Evolutionary conservation across 495 filamentous ascomycete genomes (phyloP).

Genomic region (Ramalina intermedia): DNA sequence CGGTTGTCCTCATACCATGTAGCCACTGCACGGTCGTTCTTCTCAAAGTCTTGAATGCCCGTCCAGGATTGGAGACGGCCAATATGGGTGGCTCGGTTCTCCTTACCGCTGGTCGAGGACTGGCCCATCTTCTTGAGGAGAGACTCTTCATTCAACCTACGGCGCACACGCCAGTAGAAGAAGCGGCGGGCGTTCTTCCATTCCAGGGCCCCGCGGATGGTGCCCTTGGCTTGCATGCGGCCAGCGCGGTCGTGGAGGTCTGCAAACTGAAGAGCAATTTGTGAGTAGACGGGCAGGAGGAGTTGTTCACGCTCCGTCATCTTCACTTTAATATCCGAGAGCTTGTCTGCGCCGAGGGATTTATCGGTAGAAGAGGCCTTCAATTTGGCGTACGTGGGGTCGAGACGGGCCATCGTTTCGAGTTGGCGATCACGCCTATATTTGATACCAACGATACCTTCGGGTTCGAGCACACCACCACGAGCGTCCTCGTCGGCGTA

Average conservation of each 20-base stretch:
- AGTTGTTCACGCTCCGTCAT: slow-evolving; percentile 79
- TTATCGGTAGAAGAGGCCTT: slow-evolving; percentile 60
- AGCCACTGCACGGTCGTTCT: slow-evolving; percentile 71
- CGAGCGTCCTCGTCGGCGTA: slow-evolving; percentile 94
- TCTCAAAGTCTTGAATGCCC: slow-evolving; percentile 53
- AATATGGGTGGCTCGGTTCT: slow-evolving; percentile 46
- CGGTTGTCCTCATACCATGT: slow-evolving; percentile 95
- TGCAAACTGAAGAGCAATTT: slow-evolving; percentile 88
- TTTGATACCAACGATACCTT: slow-evolving; percentile 97
- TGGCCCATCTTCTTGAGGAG: slow-evolving; percentile 71
- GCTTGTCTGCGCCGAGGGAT: slow-evolving; percentile 54
- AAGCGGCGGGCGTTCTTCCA: slow-evolving; percentile 90
- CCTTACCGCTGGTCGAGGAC: slow-evolving; percentile 16
- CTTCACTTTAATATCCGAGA: slow-evolving; percentile 64
- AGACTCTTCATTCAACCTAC: slow-evolving; percentile 90
- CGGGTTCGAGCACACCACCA: slow-evolving; percentile 92
- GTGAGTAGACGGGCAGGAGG: slow-evolving; percentile 80
- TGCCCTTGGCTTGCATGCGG: slow-evolving; percentile 93
- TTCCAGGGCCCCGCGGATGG: slow-evolving; percentile 66
- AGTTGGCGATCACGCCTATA: slow-evolving; percentile 95
- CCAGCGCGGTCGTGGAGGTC: slow-evolving; percentile 95
- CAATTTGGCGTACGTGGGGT: slow-evolving; percentile 66
- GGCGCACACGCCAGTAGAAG: slow-evolving; percentile 99
- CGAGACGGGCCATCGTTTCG: slow-evolving; percentile 92
- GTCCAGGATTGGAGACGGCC: slow-evolving; percentile 65